Base-by-base conservation (phyloP, 345 rosid species). In the Anastatica hierochuntica region DNA sequence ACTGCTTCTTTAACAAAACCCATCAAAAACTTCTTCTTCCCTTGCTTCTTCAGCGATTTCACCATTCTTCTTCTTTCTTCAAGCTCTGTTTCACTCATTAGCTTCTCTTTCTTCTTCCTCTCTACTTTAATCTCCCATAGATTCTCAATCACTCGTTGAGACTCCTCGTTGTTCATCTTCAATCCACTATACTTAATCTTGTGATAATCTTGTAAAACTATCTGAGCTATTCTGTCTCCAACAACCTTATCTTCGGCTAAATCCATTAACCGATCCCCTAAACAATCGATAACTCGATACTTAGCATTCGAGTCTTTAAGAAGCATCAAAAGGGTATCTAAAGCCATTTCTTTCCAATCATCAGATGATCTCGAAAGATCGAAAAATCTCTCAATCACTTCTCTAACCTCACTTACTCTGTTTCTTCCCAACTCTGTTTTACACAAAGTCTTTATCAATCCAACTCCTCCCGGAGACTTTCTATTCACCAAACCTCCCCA, bases 41-140 rank as follows among this genome's bases (percentile, higher is more conserved):
- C 97, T 62, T 81, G 62, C 43, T 73, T 66, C 64, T 85, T 89
- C 47, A 85, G 49, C 18, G 58, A 18, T 9, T 74, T 58, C 43
- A 74, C 83, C 42, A 54, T 35, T n/a, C 30, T 48, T 68, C 77
- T 62, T 47, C 71, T 85, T 63, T 72, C 68, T 52, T 58, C 56
- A 54, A 78, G 34, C 48, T 89, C 94, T 48, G 73, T 49, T 17
- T 77, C 78, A 19, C 75, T 50, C 84, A 78, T 81, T 16, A 81
- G 61, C 59, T 60, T 74, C 69, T 81, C 94, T 35, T 53, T 76
- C 61, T 78, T 83, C 60, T 61, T 72, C 51, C 78, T 85, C 70
- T 85, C 84, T 19, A 83, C 95, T 67, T 78, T 85, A 42, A 83
- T 53, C 17, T 79, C 80, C 97, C 92, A 81, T 30, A 75, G 54